Conservation (phyloP, 768 basidiomycete species). For the Fistulinella prunicolor region DNA sequence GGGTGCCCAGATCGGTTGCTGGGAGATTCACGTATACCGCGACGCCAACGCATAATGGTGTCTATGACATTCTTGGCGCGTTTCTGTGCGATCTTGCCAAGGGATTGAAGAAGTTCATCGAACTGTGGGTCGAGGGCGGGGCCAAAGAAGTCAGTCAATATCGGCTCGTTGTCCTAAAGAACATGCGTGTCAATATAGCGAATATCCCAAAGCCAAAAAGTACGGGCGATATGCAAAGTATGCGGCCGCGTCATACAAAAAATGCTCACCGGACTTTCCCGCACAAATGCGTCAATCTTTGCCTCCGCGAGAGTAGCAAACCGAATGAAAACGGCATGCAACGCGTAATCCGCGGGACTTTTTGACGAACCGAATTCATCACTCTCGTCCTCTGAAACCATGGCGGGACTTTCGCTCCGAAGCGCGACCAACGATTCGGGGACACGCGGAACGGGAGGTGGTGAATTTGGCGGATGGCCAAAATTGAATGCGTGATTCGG, state of each 20-base stretch:
- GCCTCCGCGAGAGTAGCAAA: constrained; percentile 78
- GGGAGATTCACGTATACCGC: constrained; percentile 65
- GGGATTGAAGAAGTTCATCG: constrained; percentile 79
- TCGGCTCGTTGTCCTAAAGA: constrained; percentile 63
- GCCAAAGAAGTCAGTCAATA: constrained; percentile 67
- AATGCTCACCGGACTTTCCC: constrained; percentile 59
- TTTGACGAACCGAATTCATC: constrained; percentile 62
- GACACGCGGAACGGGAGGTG: constrained; percentile 77
- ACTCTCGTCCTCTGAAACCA: constrained; percentile 61
- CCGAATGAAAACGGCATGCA: constrained; percentile 84
- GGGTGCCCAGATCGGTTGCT: constrained; percentile 30
- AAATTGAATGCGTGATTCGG: constrained; percentile 23
- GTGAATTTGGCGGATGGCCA: constrained; percentile 44
- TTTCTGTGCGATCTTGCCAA: constrained; percentile 83
- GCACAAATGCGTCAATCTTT: constrained; percentile 75
- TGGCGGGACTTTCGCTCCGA: constrained; percentile 48
- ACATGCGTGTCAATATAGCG: constrained; percentile 5
- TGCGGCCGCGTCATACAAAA: not conserved
- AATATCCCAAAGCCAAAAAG: not conserved
- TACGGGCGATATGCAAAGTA: no score
- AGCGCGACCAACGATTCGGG: constrained; percentile 56
- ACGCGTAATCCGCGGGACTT: constrained; percentile 84
- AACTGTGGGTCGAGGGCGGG: constrained; percentile 72
- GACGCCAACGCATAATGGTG: constrained; percentile 84
- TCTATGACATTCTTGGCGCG: constrained; percentile 83